Evolutionary conservation across 495 filamentous ascomycete species (phyloP), one percentile per base, ranked within the genome.

Genomic region (Parmelia sp.): DNA sequence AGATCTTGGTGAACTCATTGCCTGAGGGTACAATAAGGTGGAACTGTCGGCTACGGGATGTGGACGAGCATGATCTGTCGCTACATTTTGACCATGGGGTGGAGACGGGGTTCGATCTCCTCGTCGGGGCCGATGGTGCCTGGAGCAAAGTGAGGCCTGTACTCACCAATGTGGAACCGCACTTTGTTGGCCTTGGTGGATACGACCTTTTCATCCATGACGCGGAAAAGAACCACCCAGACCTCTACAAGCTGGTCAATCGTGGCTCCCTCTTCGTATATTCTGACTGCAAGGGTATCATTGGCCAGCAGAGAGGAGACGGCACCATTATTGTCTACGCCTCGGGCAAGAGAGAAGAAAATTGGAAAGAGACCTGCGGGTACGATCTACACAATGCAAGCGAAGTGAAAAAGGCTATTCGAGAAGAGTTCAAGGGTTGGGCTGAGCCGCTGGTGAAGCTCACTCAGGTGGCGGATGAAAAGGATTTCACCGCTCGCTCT

Each of bases 51-150:
- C 23, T 75, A 27, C 33, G 58, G 44, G 61, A 40, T 9, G 65
- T 73, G 7, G 69, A 71, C 8, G 33, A 55, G 42, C 29, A 66
- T 45, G 39, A 55, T 19, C 57, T 62, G n/a, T 44, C 45, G 27
- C 62, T 75, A 10, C 68, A 71, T 21, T 74, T 75, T 25, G 65
- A 55, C 15, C 65, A 75, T 53, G 72, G 72, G 1, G 57, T 66
- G 5, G 73, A 73, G 59, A 39, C 45, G 19, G 71, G 65, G 0
- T 82, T 80, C 63, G 82, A 86, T 68, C 71, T 87, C 0, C 75
- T 88, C 0, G 75, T 88, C 40, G 85, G 86, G 15, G 84, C 84
- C 5, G 86, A 88, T 63, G 86, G 86, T 12, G 83, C 84, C 19
- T 86, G 84, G 82, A 82, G 78, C 15, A 76, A 76, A 57, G 77